Evolutionary conservation across 805 yeast genomes (phyloP).

Genomic region (Cyberlindnera maritima): DNA sequence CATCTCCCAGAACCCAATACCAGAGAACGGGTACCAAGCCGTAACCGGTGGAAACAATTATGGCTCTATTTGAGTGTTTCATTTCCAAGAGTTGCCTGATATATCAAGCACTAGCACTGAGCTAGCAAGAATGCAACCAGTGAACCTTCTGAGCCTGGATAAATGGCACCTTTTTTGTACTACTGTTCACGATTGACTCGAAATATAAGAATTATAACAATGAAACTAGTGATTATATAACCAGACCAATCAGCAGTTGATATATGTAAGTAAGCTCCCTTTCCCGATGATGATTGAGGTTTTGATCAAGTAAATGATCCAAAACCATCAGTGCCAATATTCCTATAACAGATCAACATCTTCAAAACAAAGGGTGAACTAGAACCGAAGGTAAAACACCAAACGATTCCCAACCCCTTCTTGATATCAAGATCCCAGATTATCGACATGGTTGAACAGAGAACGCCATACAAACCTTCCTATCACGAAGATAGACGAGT

Average conservation of each 20-base stretch:
- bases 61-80: constrained; percentile 24
- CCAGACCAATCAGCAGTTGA: too few species aligned
- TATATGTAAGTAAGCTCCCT: background rate
- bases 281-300: background rate
- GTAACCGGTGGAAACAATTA: constrained; percentile 17
- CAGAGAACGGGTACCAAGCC: constrained; percentile 24
- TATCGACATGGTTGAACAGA: background rate
- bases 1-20: constrained; percentile 52
- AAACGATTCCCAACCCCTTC: constrained; percentile 1
- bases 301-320: background rate
- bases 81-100: too few species aligned
- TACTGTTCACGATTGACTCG: background rate
- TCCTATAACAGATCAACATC: background rate
- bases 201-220: background rate
- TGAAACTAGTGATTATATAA: too few species aligned
- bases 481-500: background rate
- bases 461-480: background rate
- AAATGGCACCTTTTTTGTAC: too few species aligned
- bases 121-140: too few species aligned
- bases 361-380: constrained; percentile 1
- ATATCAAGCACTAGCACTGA: too few species aligned
- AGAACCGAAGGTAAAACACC: constrained; percentile 3
- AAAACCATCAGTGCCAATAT: background rate
- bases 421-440: constrained; percentile 1
- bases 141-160: too few species aligned